phyloP scores from a whole-genome alignment of 208 protist species.

The Trypanosoma melophagium region DNA sequence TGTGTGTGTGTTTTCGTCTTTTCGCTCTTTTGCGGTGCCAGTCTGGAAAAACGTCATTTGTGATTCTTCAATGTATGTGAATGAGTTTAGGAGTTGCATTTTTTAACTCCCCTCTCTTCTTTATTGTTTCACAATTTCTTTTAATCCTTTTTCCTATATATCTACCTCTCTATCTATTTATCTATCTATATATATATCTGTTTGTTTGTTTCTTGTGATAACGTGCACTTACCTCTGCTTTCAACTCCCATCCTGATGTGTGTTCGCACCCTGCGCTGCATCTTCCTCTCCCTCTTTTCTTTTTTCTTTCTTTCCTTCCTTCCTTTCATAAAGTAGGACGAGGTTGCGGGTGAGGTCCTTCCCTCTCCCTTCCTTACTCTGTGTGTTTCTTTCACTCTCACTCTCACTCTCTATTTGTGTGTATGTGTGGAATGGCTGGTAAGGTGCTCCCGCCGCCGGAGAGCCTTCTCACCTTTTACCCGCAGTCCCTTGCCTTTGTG shows the following conservation, averaged over 20 bases:
- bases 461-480: conserved; percentile 46
- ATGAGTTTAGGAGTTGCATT: background rate
- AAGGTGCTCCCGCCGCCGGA: conserved; percentile 20
- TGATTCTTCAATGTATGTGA: conserved; percentile 8
- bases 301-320: background rate
- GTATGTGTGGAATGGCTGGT: conserved; percentile 2
- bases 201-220: background rate
- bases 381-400: conserved; percentile 8
- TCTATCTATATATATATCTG: background rate
- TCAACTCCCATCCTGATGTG: too few relatives aligned
- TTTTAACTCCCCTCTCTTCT: background rate
- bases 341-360: background rate
- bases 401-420: background rate
- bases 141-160: background rate
- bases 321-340: background rate
- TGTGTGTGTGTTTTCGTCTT: conserved; percentile 2
- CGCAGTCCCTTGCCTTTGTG: conserved; percentile 70
- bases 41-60: background rate
- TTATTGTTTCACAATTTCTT: conserved; percentile 1
- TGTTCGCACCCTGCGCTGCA: too few relatives aligned
- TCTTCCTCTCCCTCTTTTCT: background rate
- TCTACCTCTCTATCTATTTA: too few relatives aligned
- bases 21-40: background rate
- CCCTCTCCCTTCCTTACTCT: conserved; percentile 12
- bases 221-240: too few relatives aligned